phyloP scores from a whole-genome alignment of 2,329 filamentous ascomycete species.

The Tolypocladium inflatum region DNA sequence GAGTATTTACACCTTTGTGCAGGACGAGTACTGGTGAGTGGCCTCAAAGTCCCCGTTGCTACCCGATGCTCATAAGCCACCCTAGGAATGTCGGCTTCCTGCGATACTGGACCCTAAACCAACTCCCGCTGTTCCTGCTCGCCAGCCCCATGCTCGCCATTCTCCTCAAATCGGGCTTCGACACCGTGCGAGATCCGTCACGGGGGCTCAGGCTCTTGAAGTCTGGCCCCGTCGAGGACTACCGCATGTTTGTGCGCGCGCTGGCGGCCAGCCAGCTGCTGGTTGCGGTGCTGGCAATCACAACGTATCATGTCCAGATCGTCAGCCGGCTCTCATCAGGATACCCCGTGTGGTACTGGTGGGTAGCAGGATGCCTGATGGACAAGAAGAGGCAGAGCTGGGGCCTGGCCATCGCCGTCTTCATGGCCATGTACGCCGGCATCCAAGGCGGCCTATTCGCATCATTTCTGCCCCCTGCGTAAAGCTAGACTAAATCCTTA shows the following conservation, averaged over 20 bases:
- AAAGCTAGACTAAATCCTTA: background rate
- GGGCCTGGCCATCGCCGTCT: conserved; percentile 41
- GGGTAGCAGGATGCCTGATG: conserved; percentile 48
- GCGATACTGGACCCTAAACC: conserved; percentile 80
- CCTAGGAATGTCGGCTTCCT: conserved; percentile 81
- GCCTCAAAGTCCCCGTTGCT: background rate
- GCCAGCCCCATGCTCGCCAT: conserved; percentile 68
- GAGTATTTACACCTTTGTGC: conserved; percentile 87
- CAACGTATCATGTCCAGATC: conserved; percentile 87
- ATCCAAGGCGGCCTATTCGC: conserved; percentile 80
- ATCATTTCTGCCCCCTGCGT: conserved; percentile 86
- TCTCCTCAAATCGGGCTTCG: conserved; percentile 46
- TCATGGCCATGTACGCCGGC: conserved; percentile 72
- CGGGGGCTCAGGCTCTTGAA: conserved; percentile 2
- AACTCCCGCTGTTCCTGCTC: conserved; percentile 79
- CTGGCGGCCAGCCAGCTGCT: conserved; percentile 66
- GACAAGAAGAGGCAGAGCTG: conserved; percentile 20
- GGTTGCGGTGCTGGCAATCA: conserved; percentile 62
- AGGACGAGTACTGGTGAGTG: conserved; percentile 78
- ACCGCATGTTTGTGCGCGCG: conserved; percentile 31
- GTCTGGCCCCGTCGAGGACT: conserved; percentile 5
- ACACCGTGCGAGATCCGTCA: conserved; percentile 18
- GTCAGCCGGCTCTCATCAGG: conserved; percentile 82
- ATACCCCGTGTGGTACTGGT: conserved; percentile 85
- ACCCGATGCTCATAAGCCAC: background rate